Evolutionary conservation across 2,329 filamentous ascomycete species (phyloP).

Genomic region (Diplodia intermedia): DNA sequence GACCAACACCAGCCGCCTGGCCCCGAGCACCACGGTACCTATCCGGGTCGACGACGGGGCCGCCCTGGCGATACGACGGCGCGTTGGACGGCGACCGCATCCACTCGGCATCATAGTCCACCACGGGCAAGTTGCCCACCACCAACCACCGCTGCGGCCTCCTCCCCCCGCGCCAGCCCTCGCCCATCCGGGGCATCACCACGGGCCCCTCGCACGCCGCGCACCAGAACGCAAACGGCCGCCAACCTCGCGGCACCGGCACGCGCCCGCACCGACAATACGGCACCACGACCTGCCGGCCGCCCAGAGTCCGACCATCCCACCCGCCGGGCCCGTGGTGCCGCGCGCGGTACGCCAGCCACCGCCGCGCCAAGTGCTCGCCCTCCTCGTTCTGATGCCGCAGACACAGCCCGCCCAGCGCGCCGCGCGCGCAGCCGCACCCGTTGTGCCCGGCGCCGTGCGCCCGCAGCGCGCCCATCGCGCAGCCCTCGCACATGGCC

Average conservation of each 20-base stretch:
- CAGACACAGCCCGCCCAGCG: neutral
- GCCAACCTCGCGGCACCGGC: neutral
- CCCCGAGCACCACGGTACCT: neutral
- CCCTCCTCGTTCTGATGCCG: neutral
- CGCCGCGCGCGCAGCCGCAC: neutral
- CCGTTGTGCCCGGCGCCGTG: neutral
- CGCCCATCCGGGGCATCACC: neutral
- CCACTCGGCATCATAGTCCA: constrained; percentile 1
- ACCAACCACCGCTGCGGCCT: constrained; percentile 2
- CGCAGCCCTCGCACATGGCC: constrained; percentile 1
- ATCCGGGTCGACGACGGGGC: neutral
- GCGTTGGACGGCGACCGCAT: neutral
- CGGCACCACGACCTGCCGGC: neutral
- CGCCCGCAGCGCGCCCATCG: neutral
- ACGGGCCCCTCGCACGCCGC: neutral
- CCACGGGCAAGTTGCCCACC: neutral
- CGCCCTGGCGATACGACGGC: neutral
- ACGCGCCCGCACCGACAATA: constrained; percentile 1
- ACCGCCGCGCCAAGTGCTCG: neutral
- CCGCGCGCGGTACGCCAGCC: neutral
- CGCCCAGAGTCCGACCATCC: neutral
- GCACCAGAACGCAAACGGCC: constrained; percentile 21
- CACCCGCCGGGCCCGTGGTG: neutral
- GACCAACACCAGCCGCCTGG: neutral
- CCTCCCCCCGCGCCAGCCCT: neutral